phyloP scores from a whole-genome alignment of 805 yeast species.

The Ogataea siamensis region DNA sequence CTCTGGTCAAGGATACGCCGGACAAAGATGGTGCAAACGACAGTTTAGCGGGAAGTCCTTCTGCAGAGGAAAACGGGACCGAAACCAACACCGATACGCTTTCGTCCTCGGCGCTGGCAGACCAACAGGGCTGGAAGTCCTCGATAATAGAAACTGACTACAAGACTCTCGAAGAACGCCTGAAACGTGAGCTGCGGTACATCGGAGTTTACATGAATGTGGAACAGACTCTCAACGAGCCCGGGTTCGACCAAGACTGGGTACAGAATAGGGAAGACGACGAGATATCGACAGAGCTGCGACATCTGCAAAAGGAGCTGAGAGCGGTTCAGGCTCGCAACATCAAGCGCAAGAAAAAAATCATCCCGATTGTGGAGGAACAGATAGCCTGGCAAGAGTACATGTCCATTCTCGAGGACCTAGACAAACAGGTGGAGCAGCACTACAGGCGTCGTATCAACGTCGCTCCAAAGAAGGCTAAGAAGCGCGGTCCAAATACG shows the following conservation, averaged over 20 bases:
- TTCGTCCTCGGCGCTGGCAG: conserved; percentile 33
- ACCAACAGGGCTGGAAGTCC: conserved; percentile 48
- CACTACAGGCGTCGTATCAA: conserved; percentile 81
- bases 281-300: conserved; percentile 82
- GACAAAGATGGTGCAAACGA: conserved; percentile 29
- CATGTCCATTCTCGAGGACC: conserved; percentile 81
- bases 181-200: conserved; percentile 82
- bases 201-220: conserved; percentile 85
- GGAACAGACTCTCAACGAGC: conserved; percentile 37
- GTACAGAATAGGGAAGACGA: conserved; percentile 82
- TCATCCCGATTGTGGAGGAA: conserved; percentile 76
- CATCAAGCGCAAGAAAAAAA: conserved; percentile 58
- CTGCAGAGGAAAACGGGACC: conserved; percentile 12
- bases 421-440: conserved; percentile 96
- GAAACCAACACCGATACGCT: conserved; percentile 8
- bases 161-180: conserved; percentile 77
- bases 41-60: conserved; percentile 24
- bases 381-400: conserved; percentile 96
- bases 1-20: conserved; percentile 54
- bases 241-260: conserved; percentile 62
- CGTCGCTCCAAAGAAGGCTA: conserved; percentile 61
- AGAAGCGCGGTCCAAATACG: conserved; percentile 43
- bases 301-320: conserved; percentile 68
- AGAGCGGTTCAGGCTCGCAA: conserved; percentile 61
- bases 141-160: conserved; percentile 58